Base-by-base conservation (phyloP, 2,329 filamentous ascomycete species). In the Xylariaceae sp. region DNA sequence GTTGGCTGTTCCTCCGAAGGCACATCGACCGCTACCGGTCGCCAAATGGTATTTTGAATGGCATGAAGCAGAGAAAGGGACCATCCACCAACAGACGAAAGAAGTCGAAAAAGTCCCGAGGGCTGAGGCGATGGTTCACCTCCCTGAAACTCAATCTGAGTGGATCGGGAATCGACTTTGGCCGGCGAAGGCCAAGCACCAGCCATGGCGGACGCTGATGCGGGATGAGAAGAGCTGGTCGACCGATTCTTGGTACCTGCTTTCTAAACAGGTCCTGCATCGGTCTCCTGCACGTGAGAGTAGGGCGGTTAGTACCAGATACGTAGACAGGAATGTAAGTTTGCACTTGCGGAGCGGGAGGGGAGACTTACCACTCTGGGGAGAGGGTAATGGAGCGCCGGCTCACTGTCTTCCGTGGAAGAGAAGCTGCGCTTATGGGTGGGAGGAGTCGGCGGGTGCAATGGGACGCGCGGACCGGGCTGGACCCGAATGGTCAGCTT, bases 261-360 rank as follows among this genome's bases (percentile, higher is more conserved):
- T 57, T 50, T 44, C 62, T 64, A 64, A 55, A 51, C 62, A 62
- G 60, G 60, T n/a, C 55, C 57, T 53, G 53, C 60, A 62, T 58
- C 57, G 55, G 56, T 18, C 39, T 53, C 15, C 62, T 64, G 18
- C 4, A 59, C 10, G 15, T 37, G 48, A 59, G 44, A 35, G 56
- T 18, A 51, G 4, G 13, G 35, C 3, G 7, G 49, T 64, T 10
- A 63, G 62, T 37, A 45, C 23, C 23, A 48, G 45, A 35, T 8
- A 17, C 18, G 15, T 11, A 8, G 35, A 37, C 6, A 47, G 30
- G 34, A 39, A 30, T 18, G 35, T 10, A 54, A 37, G n/a, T 47
- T 30, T 30, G 23, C 10, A 49, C 30, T 4, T 18, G 53, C 4
- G 17, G 45, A 18, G 34, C 6, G 9, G 44, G 30, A 35, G 15